Base-by-base conservation (phyloP, 2,329 filamentous ascomycete species). In the Cryphonectria parasitica region DNA sequence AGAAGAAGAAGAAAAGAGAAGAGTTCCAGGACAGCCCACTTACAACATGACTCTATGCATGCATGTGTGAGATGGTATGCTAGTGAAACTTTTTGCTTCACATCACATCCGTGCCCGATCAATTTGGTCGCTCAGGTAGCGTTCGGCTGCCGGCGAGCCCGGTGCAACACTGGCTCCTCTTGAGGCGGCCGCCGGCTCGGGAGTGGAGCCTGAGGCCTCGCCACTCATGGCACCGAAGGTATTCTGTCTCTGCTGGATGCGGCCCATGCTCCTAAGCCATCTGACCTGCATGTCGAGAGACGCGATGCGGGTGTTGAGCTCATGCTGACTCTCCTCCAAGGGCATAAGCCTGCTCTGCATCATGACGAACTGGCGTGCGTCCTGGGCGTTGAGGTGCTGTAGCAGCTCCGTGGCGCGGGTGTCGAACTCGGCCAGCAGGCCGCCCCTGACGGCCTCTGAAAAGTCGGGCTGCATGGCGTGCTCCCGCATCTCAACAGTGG, bases 211-310 rank as follows among this genome's bases (percentile, higher is more conserved):
- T 19, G 66, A 67, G 1, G 52, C 62, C n/a, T 61, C 43, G 45
- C 34, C 56, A 7, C n/a, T 93, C 94, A 97, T 97, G 77, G 93
- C 91, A 13, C 92, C 94, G 72, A 97, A 94, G 78, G 97, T 94
- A 77, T 97, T 68, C 71, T 74, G 74, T 58, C 71, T 70, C 71
- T 45, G 70, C 28, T 68, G 63, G 5, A 62, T 75, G 56, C 76
- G 73, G 70, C 77, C 76, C 39, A 77, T 82, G 71, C 86, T 87
- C 77, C 88, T 83, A 39, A 89, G 81, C 86, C 86, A 88, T 69
- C 86, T 85, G 61, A 88, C 85, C 73, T 89, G 86, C 86, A 89
- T 88, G 68, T 84, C 83, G 60, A 89, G 82, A 74, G 88, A 85
- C 66, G 87, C 87, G 71, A 88, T 80, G 73, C 84, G 88, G 78